Evolutionary conservation across 1,284 basidiomycete species (phyloP), one percentile per base, ranked within the genome.

Genomic region (Porogramme epimiltina): DNA sequence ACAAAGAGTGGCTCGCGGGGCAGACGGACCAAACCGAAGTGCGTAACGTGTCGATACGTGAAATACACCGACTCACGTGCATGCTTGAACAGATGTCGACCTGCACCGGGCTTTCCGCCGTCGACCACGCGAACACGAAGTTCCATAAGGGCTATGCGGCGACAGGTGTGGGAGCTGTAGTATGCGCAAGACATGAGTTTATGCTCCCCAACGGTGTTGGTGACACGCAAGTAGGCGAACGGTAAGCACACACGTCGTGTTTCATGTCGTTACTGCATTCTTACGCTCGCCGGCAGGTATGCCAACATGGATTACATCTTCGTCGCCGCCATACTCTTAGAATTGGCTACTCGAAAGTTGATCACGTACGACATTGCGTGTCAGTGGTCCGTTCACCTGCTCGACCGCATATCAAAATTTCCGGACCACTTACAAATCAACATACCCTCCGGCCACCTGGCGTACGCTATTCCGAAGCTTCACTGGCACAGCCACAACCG

Each of bases 251-350:
- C 42, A 16, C 28, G 9, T 26, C 20, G n/a, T 31, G 28, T 45
- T 19, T 4, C 15, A 11, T 4, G 13, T 42, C n/a, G 15, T 42
- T 22, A 16, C 3, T n/a, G 24, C 20, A 23, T 3, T 13, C 19
- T 40, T 24, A 4, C 4, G 23, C 20, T 9, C 46, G 6, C 15
- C 25, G 4, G 16, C 42, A 66, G 63, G 43, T 64, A 63, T 42
- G 26, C 43, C 11, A 65, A 62, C 39, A 65, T 63, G 51, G 63
- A 68, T 36, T 66, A 55, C 31, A 51, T 65, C 2, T 49, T 66
- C 33, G 28, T 45, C 3, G 59, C 55, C 1, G 39, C 54, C 2
- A 43, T 63, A 28, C 11, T 3, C 1, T 36, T 48, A 16, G 26
- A 24, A 20, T 24, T 19, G 0, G 23, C 36, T 4, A 4, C 42